Conservation (phyloP, 2,329 filamentous ascomycete genomes). For the Epichloe uncinata region DNA sequence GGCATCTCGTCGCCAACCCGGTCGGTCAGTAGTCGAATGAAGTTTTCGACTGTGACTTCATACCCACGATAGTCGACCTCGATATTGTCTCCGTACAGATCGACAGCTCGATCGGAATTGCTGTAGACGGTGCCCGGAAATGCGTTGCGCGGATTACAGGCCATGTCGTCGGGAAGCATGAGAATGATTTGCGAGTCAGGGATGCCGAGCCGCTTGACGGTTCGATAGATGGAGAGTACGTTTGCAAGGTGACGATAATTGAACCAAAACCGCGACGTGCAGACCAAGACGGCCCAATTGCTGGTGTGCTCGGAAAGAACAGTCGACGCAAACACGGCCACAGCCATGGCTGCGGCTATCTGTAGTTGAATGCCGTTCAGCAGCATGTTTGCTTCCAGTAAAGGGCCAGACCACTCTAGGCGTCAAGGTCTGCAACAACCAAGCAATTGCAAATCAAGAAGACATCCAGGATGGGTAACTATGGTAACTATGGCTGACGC, state of each 20-base stretch:
- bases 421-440: not conserved
- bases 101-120: constrained; percentile 88
- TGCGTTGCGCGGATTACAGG: constrained; percentile 95
- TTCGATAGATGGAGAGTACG: constrained; percentile 92
- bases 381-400: constrained; percentile 27
- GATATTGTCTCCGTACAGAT: constrained; percentile 96
- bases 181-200: constrained; percentile 98
- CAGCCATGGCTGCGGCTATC: constrained; percentile 31
- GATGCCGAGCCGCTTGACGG: constrained; percentile 93
- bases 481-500: not conserved
- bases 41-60: constrained; percentile 97
- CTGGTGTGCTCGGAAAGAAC: constrained; percentile 71
- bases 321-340: constrained; percentile 31
- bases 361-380: constrained; percentile 31
- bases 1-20: constrained; percentile 91
- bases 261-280: constrained; percentile 98
- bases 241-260: constrained; percentile 98
- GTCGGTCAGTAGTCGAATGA: constrained; percentile 89
- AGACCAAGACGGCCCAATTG: constrained; percentile 98
- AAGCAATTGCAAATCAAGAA: not conserved
- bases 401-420: too few species aligned
- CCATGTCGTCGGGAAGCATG: constrained; percentile 99
- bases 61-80: constrained; percentile 98
- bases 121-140: constrained; percentile 98
- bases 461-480: too few species aligned